Percentiles rank a stretch among this genome's conserved stretches.
Evolutionary conservation across 2,329 filamentous ascomycete species (phyloP).

Genomic region (Cladosporium sphaerospermum): DNA sequence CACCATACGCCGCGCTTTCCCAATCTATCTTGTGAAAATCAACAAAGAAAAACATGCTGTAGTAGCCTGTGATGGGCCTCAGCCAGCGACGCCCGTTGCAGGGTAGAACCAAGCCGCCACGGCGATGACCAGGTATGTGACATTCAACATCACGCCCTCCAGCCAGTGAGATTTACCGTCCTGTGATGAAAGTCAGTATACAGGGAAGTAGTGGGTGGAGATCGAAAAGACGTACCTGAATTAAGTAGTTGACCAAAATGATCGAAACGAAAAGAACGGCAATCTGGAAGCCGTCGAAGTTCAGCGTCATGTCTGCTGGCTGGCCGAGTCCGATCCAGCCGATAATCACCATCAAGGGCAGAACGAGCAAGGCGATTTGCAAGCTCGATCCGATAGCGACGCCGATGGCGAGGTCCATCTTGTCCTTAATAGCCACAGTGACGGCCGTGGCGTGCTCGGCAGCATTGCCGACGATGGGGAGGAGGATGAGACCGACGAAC

Average conservation of each 20-base stretch:
- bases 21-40: too few species aligned
- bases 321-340: slow-evolving; percentile 52
- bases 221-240: slow-evolving; percentile 51
- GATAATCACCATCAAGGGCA: slow-evolving; percentile 55
- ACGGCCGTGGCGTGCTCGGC: slow-evolving; percentile 61
- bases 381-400: slow-evolving; percentile 60
- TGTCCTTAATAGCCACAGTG: slow-evolving; percentile 57
- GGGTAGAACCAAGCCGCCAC: slow-evolving; percentile 50
- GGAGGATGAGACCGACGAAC: slow-evolving; percentile 58
- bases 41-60: neutral
- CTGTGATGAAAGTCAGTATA: slow-evolving; percentile 25
- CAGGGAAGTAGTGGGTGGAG: neutral
- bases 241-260: slow-evolving; percentile 38
- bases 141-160: slow-evolving; percentile 55
- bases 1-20: too few species aligned
- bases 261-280: slow-evolving; percentile 52
- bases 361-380: slow-evolving; percentile 58
- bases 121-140: slow-evolving; percentile 57
- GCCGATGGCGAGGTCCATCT: slow-evolving; percentile 62
- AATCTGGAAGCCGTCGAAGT: slow-evolving; percentile 85
- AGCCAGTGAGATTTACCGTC: slow-evolving; percentile 45
- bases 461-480: slow-evolving; percentile 61
- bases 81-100: slow-evolving; percentile 9
- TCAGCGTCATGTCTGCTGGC: slow-evolving; percentile 60
- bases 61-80: neutral